Percentiles rank a stretch among this genome's conserved stretches.
These are phyloP conservation scores for Solanum sejunctum DNA, from an alignment of 257 asterid genomes.

Conservation along the genomic window DNA sequence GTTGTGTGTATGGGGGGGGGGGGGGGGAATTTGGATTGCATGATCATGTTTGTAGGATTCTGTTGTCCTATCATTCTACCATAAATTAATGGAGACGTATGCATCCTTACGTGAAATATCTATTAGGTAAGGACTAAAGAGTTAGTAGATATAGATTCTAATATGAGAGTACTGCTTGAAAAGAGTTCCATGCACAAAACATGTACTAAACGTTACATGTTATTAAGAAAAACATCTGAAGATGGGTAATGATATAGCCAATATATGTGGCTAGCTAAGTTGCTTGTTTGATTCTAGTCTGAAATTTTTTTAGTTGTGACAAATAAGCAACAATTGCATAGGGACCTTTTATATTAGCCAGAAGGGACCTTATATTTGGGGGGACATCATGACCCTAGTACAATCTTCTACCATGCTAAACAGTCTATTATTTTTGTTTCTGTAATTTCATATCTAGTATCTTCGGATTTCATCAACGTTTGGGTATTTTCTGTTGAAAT, in stretches of 20 bases:
- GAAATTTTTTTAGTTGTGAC: background rate
- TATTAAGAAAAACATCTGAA: background rate
- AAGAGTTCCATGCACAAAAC: background rate
- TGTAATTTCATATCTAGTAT: background rate
- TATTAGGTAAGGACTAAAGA: background rate
- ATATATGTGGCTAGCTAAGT: background rate
- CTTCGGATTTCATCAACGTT: background rate
- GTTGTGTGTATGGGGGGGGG: too few species aligned
- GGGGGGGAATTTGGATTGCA: background rate
- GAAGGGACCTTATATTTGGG: background rate
- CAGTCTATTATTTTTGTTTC: background rate
- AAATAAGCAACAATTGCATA: background rate
- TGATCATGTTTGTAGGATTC: background rate
- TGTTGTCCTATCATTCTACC: background rate
- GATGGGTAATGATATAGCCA: background rate
- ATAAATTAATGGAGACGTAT: background rate
- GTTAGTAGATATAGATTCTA: background rate
- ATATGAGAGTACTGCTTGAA: background rate
- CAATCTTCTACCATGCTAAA: background rate
- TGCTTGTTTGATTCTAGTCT: background rate
- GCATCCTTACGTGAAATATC: background rate
- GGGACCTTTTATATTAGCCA: background rate
- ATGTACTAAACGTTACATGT: background rate
- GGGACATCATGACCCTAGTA: background rate
- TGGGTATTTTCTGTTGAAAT: background rate